These are phyloP conservation scores for Nigrospora sphaerica DNA, from an alignment of 2,329 filamentous ascomycete species.

Conservation along the genomic window DNA sequence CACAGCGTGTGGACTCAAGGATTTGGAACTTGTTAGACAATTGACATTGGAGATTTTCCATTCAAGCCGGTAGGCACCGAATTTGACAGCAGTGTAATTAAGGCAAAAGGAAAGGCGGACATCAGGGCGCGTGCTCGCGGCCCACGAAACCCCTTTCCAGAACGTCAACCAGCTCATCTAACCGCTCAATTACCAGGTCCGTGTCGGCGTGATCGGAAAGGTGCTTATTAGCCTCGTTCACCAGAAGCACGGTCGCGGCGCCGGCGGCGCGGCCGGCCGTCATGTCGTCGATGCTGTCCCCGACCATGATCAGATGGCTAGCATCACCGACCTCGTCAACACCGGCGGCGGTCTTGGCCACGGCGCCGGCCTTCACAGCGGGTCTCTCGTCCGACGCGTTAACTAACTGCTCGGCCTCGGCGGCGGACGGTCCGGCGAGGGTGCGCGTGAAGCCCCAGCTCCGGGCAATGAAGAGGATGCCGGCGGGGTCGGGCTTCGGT, in stretches of 20 bases:
- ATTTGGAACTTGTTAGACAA: no score
- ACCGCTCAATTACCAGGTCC: slow-evolving; percentile 60
- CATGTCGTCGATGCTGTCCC: slow-evolving; percentile 89
- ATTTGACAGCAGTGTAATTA: no score
- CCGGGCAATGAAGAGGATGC: slow-evolving; percentile 77
- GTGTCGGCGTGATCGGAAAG: slow-evolving; percentile 68
- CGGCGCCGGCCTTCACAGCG: slow-evolving; percentile 13
- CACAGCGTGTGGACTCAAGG: no score
- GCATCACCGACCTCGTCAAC: slow-evolving; percentile 41
- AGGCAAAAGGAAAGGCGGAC: no score
- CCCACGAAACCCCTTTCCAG: slow-evolving; percentile 70
- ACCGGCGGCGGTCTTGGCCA: slow-evolving; percentile 14
- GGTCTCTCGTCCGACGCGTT: slow-evolving; percentile 7
- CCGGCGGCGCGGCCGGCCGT: slow-evolving; percentile 76
- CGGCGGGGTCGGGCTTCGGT: slow-evolving; percentile 83
- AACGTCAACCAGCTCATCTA: slow-evolving; percentile 72
- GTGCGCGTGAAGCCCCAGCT: slow-evolving; percentile 56
- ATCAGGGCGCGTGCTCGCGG: slow-evolving; percentile 11
- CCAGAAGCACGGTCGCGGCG: slow-evolving; percentile 81
- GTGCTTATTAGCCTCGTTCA: slow-evolving; percentile 72
- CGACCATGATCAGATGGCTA: slow-evolving; percentile 55
- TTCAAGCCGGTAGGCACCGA: no score
- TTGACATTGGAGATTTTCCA: no score
- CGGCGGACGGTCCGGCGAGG: slow-evolving; percentile 1
- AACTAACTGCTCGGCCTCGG: slow-evolving; percentile 12